phyloP scores from a whole-genome alignment of 164 flowering plant species.

The Stephania cephalantha region DNA sequence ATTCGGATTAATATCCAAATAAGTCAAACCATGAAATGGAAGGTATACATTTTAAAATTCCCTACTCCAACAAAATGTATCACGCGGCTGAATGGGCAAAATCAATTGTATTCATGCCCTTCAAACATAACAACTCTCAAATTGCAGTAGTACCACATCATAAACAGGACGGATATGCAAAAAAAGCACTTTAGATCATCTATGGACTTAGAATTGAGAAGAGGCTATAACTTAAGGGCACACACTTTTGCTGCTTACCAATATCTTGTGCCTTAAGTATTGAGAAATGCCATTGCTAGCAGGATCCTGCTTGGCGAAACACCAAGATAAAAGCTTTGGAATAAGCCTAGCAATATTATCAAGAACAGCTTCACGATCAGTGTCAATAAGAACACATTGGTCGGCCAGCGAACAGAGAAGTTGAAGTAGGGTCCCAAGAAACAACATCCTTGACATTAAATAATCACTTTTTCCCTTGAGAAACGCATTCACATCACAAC shows the following conservation, averaged over 20 bases:
- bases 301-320: conserved; percentile 31
- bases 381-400: conserved; percentile 26
- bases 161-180: background rate
- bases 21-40: background rate
- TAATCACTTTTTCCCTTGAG: conserved; percentile 8
- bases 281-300: conserved; percentile 22
- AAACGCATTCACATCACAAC: conserved; percentile 10
- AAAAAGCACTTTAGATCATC: background rate
- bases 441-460: conserved; percentile 20
- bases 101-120: background rate
- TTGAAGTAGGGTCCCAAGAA: conserved; percentile 58
- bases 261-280: conserved; percentile 69
- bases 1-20: background rate
- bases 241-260: conserved; percentile 40
- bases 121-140: background rate
- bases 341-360: conserved; percentile 30
- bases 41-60: background rate
- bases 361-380: conserved; percentile 21
- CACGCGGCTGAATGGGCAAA: background rate
- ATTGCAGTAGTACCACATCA: background rate
- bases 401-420: conserved; percentile 59
- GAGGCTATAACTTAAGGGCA: background rate
- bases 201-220: background rate
- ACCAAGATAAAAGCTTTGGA: conserved; percentile 50
- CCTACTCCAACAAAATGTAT: background rate